These are phyloP conservation scores for Tuber brumale DNA, from an alignment of 495 filamentous ascomycete species.

Conservation along the genomic window DNA sequence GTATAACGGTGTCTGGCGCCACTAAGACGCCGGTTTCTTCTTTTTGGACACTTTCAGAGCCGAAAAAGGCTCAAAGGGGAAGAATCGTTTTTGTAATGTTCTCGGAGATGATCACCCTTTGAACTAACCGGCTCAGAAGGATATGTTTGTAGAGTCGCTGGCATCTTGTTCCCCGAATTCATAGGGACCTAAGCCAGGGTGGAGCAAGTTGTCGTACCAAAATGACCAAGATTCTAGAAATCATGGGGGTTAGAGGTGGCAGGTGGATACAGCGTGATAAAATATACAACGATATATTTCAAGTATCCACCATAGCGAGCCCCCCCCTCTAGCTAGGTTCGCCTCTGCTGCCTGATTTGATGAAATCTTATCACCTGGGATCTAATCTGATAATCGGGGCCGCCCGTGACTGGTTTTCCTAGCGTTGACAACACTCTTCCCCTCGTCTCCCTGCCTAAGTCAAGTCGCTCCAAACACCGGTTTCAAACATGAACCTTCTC, in stretches of 20 bases:
- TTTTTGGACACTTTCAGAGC: neutral
- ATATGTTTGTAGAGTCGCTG: neutral
- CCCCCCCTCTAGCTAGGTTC: neutral
- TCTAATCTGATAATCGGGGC: neutral
- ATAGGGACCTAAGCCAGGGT: neutral
- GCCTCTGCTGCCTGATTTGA: neutral
- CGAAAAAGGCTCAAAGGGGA: neutral
- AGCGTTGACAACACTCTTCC: neutral
- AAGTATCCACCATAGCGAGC: neutral
- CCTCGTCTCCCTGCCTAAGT: neutral
- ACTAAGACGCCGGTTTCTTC: neutral
- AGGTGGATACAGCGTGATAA: neutral
- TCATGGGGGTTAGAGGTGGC: neutral
- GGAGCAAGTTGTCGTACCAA: neutral
- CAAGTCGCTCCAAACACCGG: neutral
- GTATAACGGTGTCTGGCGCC: neutral
- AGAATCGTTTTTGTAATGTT: neutral
- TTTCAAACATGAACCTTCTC: conserved; percentile 57
- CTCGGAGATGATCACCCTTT: neutral
- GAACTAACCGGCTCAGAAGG: neutral
- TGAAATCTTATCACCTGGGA: neutral
- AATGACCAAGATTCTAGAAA: neutral
- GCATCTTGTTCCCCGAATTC: neutral
- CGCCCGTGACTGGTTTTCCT: neutral
- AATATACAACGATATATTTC: neutral